Evolutionary conservation across 2,329 filamentous ascomycete genomes (phyloP).

Genomic region (Penicillium brasilianum): DNA sequence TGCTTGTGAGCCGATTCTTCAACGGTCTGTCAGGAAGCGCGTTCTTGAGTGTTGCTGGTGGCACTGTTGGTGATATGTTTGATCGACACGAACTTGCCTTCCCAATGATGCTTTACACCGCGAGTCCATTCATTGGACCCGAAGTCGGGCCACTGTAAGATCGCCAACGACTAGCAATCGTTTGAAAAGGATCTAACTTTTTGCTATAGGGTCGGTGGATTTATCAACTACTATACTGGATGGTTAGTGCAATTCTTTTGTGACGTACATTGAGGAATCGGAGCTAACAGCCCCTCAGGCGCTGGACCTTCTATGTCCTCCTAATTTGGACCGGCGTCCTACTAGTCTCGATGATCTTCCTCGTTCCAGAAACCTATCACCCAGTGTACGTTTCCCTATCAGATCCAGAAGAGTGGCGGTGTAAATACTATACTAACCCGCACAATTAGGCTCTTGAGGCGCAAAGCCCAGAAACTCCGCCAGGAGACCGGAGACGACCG

Average conservation of each 20-base stretch:
- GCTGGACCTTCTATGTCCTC: constrained; percentile 84
- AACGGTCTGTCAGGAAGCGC: constrained; percentile 54
- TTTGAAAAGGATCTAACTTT: constrained; percentile 16
- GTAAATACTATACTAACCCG: constrained; percentile 49
- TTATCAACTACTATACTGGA: constrained; percentile 75
- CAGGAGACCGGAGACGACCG: constrained; percentile 76
- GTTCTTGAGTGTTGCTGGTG: constrained; percentile 73
- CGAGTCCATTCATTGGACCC: constrained; percentile 64
- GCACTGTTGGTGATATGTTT: constrained; percentile 84
- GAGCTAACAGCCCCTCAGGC: constrained; percentile 45
- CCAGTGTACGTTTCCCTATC: constrained; percentile 48
- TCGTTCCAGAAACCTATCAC: constrained; percentile 88
- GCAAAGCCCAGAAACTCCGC: constrained; percentile 72
- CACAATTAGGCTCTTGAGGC: constrained; percentile 61
- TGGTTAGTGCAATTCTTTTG: constrained; percentile 54
- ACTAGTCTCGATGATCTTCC: constrained; percentile 66
- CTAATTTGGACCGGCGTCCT: constrained; percentile 78
- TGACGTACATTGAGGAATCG: too few relatives aligned
- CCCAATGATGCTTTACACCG: constrained; percentile 82
- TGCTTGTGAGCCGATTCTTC: constrained; percentile 79
- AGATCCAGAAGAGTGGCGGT: not conserved
- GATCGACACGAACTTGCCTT: constrained; percentile 69
- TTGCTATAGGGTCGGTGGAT: constrained; percentile 66
- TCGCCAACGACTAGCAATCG: not conserved
- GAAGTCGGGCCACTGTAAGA: constrained; percentile 59